Conservation (phyloP, 768 basidiomycete genomes). For the Leccinum incarnatum region DNA sequence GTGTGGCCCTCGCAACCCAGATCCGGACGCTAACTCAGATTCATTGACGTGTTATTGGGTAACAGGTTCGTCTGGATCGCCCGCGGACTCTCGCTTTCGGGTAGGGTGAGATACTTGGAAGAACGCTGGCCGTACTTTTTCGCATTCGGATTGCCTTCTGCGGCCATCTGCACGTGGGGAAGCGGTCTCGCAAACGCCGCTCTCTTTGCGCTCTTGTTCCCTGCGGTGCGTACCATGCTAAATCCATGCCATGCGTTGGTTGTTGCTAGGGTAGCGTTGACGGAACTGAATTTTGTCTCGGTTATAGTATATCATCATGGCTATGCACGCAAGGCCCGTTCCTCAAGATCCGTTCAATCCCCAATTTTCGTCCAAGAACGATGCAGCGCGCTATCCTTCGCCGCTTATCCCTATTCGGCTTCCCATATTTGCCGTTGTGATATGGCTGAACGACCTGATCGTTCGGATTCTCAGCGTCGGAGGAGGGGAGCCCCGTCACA, state of each 20-base stretch:
- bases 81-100: conserved; percentile 64
- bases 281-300: conserved; percentile 1
- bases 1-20: conserved; percentile 1
- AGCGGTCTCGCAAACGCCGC: conserved; percentile 77
- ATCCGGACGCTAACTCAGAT: not conserved
- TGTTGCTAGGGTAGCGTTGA: not conserved
- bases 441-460: conserved; percentile 71
- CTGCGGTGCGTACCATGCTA: conserved; percentile 49
- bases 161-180: conserved; percentile 70
- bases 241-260: too few species aligned
- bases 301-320: conserved; percentile 76
- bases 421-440: conserved; percentile 70
- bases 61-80: conserved; percentile 76
- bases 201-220: conserved; percentile 79
- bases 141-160: conserved; percentile 79
- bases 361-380: conserved; percentile 33
- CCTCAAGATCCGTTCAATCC: conserved; percentile 78
- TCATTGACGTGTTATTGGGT: conserved; percentile 12
- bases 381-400: conserved; percentile 60
- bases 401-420: conserved; percentile 79
- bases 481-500: conserved; percentile 28
- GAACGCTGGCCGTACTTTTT: conserved; percentile 90
- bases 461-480: conserved; percentile 62
- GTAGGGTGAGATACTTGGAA: conserved; percentile 71
- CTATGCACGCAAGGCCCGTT: conserved; percentile 71